phyloP scores from a whole-genome alignment of 345 rosid genomes.

The Dipteronia sinensis region DNA sequence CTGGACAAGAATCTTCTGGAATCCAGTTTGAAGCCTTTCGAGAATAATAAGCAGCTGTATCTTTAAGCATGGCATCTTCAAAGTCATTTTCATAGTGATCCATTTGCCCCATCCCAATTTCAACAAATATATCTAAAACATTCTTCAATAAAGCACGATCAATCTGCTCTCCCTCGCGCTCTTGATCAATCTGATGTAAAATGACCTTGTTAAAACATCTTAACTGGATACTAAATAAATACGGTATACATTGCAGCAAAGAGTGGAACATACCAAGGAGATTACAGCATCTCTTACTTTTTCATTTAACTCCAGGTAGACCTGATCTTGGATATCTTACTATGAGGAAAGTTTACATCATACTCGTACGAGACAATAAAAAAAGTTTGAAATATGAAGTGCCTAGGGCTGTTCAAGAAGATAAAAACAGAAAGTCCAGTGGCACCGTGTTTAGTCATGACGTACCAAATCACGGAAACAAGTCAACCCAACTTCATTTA shows the following conservation, averaged over 20 bases:
- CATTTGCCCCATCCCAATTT: constrained; percentile 62
- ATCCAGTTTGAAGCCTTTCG: constrained; percentile 70
- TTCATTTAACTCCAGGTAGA: constrained; percentile 41
- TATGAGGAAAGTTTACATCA: neutral
- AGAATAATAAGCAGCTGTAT: constrained; percentile 57
- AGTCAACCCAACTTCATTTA: constrained; percentile 54
- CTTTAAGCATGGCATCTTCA: constrained; percentile 54
- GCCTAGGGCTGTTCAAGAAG: neutral
- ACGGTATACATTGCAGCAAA: neutral
- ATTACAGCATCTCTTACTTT: constrained; percentile 58
- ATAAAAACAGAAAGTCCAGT: neutral
- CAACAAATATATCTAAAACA: constrained; percentile 57
- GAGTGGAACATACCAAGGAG: constrained; percentile 42
- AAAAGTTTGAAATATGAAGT: neutral
- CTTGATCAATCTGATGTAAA: constrained; percentile 49
- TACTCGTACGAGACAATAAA: neutral
- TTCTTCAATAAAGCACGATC: constrained; percentile 66
- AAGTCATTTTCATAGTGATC: constrained; percentile 50
- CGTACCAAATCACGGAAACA: constrained; percentile 64
- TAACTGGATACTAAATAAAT: neutral
- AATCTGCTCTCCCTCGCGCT: constrained; percentile 63
- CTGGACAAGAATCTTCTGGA: constrained; percentile 58
- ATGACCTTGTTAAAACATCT: neutral
- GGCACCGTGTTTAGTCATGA: neutral
- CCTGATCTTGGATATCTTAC: constrained; percentile 27